These are phyloP conservation scores for Parathielavia hyrcaniae DNA, from an alignment of 495 filamentous ascomycete species.

Conservation along the genomic window DNA sequence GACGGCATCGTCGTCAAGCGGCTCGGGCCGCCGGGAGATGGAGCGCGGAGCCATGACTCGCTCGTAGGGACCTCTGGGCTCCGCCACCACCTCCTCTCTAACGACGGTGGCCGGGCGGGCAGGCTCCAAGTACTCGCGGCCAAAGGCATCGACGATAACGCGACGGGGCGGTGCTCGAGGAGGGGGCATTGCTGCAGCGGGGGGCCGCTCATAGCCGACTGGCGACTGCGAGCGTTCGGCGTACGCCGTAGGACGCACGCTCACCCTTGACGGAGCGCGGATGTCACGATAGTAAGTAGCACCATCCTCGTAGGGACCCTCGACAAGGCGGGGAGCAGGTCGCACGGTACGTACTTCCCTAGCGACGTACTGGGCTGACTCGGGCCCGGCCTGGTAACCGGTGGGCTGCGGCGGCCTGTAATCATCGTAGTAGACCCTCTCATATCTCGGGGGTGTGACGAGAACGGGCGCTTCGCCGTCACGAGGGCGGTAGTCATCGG, in stretches of 20 bases:
- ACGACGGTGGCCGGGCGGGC: conserved; percentile 40
- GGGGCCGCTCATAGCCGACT: conserved; percentile 44
- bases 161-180: conserved; percentile 52
- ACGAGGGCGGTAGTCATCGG: conserved; percentile 20
- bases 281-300: conserved; percentile 53
- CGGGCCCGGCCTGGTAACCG: conserved; percentile 1
- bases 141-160: conserved; percentile 64
- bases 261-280: conserved; percentile 35
- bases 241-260: conserved; percentile 42
- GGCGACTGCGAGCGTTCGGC: conserved; percentile 57
- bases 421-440: conserved; percentile 37
- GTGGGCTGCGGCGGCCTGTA: conserved; percentile 35
- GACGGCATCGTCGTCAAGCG: conserved; percentile 42
- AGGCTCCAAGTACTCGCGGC: conserved; percentile 62
- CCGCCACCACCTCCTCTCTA: conserved; percentile 41
- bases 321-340: conserved; percentile 55
- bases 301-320: conserved; percentile 35
- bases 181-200: conserved; percentile 46
- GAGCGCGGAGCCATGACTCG: conserved; percentile 38
- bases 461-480: conserved; percentile 21
- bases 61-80: conserved; percentile 42
- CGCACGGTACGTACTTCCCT: conserved; percentile 46
- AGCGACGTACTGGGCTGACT: conserved; percentile 36
- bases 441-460: conserved; percentile 29
- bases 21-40: conserved; percentile 48